A percentile compares a stretch with the other conserved stretches of the same genome.
These are phyloP conservation scores for Aspergillus arachidicola DNA, from an alignment of 2,329 filamentous ascomycete species.

Conservation along the genomic window DNA sequence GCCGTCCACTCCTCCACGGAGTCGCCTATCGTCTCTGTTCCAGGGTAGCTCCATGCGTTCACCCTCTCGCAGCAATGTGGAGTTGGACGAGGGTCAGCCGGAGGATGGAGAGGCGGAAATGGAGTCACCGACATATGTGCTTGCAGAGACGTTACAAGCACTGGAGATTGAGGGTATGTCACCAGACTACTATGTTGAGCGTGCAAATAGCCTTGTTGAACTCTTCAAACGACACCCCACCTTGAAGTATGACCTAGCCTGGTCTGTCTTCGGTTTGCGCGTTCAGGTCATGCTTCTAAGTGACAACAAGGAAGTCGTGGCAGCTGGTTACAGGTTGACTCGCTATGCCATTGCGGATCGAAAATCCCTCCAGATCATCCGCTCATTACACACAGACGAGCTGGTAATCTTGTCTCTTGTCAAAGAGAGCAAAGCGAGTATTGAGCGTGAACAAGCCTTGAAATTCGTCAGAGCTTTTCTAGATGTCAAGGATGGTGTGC, in stretches of 20 bases:
- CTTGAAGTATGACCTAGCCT: slow-evolving; percentile 93
- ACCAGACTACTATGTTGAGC: slow-evolving; percentile 92
- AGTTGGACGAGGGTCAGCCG: slow-evolving; percentile 40
- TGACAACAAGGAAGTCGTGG: slow-evolving; percentile 92
- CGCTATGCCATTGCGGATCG: slow-evolving; percentile 93
- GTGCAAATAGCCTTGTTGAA: slow-evolving; percentile 90
- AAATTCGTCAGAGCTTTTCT: slow-evolving; percentile 96
- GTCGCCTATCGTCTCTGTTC: slow-evolving; percentile 61
- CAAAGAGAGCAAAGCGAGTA: slow-evolving; percentile 94
- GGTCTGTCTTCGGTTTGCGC: slow-evolving; percentile 89
- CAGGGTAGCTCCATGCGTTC: slow-evolving; percentile 58
- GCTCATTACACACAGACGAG: slow-evolving; percentile 85
- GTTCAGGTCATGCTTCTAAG: slow-evolving; percentile 96
- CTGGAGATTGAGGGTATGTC: slow-evolving; percentile 85
- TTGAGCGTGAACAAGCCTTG: slow-evolving; percentile 93
- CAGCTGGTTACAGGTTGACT: slow-evolving; percentile 89
- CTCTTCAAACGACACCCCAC: slow-evolving; percentile 93
- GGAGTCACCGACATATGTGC: slow-evolving; percentile 88
- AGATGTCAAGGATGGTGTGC: slow-evolving; percentile 89
- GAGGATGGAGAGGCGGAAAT: slow-evolving; percentile 66
- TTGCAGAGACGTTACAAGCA: slow-evolving; percentile 87
- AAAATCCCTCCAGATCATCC: slow-evolving; percentile 84
- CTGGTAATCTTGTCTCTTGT: slow-evolving; percentile 89
- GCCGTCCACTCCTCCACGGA: slow-evolving; percentile 51
- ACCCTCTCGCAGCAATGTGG: slow-evolving; percentile 45